Base-by-base conservation (phyloP, 2,329 filamentous ascomycete species). In the Fusarium anthophilum region DNA sequence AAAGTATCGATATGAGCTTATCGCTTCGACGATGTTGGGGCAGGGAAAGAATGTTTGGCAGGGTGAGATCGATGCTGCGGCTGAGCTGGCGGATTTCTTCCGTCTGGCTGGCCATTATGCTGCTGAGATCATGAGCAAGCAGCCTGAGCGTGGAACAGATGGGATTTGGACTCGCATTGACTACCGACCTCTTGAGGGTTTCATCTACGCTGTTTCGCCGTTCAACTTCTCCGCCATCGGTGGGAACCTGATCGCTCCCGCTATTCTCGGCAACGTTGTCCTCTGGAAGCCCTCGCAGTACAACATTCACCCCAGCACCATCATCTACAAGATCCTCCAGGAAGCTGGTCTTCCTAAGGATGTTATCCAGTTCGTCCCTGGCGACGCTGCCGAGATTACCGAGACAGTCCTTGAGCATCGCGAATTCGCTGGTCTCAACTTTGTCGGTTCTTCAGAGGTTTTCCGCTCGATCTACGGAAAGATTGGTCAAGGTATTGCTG, bases 31-130 rank as follows among this genome's bases (percentile, higher is more conserved):
- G 6, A 98, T 98, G 91, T 87, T 98, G 32, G 96, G 96, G 60
- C 96, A 99, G 85, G 96, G 96, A 79, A 98, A 98, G 90, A 98
- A 98, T 82, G 94, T 94, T 44, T 98, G 95, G 95, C 96, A 98
- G 84, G 96, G 96, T 7, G 96, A 98, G 88, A 98, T 98, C 71
- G 96, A 98, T 82, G 90, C 95, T 37, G 96, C 96, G 13, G 96
- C 96, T 9, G 96, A 98, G 87, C 84, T 97, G 77, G 92, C 91
- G 75, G 96, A 98, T 82, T 98, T 98, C 84, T 86, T 98, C 81
- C 91, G 94, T 79, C 96, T 98, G 86, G 96, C 96, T 79, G 95
- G 98, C 61, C 91, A 95, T 82, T 98, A 96, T 79, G 96, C 95
- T 20, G 92, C 81, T 22, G 81, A 84, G 66, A 79, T 84, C 13